Conservation (phyloP, 495 filamentous ascomycete species). For the Penicillium arizonense region DNA sequence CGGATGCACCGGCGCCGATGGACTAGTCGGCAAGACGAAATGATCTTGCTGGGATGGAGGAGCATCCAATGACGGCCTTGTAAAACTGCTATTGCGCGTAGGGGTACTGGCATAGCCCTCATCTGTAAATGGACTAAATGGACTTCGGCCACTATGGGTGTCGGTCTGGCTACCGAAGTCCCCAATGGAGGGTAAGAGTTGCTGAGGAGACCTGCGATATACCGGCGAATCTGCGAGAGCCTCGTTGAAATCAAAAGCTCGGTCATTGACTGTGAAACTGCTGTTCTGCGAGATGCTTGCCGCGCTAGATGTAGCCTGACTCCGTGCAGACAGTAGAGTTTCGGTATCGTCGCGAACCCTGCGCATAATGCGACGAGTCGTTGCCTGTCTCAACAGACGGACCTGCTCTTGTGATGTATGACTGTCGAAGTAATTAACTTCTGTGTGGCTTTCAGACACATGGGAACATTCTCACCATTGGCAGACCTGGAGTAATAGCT, state of each 20-base stretch:
- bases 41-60: constrained; percentile 8
- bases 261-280: constrained; percentile 28
- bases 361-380: constrained; percentile 39
- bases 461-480: constrained; percentile 35
- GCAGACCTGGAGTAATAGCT: constrained; percentile 43
- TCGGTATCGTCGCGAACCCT: constrained; percentile 41
- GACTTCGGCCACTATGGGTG: constrained; percentile 7
- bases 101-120: constrained; percentile 23
- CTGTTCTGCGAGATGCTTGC: constrained; percentile 28
- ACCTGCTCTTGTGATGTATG: constrained; percentile 34
- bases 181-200: constrained; percentile 11
- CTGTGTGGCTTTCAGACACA: background rate
- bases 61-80: background rate
- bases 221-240: constrained; percentile 24
- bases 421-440: constrained; percentile 18
- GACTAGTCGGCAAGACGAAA: constrained; percentile 18
- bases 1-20: constrained; percentile 18
- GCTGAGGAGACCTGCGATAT: constrained; percentile 26
- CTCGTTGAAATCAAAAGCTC: constrained; percentile 35
- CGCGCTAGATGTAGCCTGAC: constrained; percentile 24
- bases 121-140: constrained; percentile 19
- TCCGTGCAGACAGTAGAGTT: constrained; percentile 31
- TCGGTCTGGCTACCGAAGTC: constrained; percentile 1
- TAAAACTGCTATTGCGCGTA: constrained; percentile 5
- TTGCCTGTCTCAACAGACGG: constrained; percentile 30